These are phyloP conservation scores for Saccharomycopsis lassenensis DNA, from an alignment of 805 yeast species.

Conservation along the genomic window DNA sequence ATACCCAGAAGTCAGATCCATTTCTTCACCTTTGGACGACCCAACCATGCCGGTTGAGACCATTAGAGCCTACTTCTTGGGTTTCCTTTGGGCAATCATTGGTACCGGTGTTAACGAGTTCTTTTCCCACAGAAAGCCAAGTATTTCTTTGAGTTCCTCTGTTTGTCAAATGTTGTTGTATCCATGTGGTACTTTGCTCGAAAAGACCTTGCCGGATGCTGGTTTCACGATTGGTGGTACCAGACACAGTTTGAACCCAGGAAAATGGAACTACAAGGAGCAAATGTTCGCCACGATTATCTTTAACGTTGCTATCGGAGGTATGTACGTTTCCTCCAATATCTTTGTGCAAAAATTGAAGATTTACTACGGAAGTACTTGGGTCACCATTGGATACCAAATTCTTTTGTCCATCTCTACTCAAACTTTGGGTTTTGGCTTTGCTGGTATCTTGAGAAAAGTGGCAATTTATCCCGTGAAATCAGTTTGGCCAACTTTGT, in stretches of 20 bases:
- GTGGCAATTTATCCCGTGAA: slow-evolving; percentile 40
- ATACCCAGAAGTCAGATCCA: slow-evolving; percentile 57
- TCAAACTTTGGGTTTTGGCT: slow-evolving; percentile 54
- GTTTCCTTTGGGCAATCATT: slow-evolving; percentile 35
- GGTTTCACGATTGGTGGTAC: slow-evolving; percentile 29
- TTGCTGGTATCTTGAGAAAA: slow-evolving; percentile 53
- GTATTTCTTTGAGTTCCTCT: slow-evolving; percentile 31
- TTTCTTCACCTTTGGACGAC: slow-evolving; percentile 42
- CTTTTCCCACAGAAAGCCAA: slow-evolving; percentile 43
- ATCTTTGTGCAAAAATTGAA: slow-evolving; percentile 25
- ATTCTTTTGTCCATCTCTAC: slow-evolving; percentile 40
- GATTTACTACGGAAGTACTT: slow-evolving; percentile 22
- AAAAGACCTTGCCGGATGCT: slow-evolving; percentile 34
- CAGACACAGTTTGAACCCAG: slow-evolving; percentile 40
- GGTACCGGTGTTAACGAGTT: slow-evolving; percentile 47
- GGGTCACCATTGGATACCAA: slow-evolving; percentile 36
- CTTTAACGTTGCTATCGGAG: slow-evolving; percentile 27
- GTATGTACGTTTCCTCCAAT: slow-evolving; percentile 27
- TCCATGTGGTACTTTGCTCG: slow-evolving; percentile 34
- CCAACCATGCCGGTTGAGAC: slow-evolving; percentile 37
- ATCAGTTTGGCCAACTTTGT: slow-evolving; percentile 41
- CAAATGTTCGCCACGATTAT: slow-evolving; percentile 49
- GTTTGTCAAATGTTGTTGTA: slow-evolving; percentile 35
- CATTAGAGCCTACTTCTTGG: slow-evolving; percentile 29
- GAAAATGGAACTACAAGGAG: slow-evolving; percentile 54